Evolutionary conservation across 2,329 filamentous ascomycete genomes (phyloP).

Genomic region (Fusarium oxysporum): DNA sequence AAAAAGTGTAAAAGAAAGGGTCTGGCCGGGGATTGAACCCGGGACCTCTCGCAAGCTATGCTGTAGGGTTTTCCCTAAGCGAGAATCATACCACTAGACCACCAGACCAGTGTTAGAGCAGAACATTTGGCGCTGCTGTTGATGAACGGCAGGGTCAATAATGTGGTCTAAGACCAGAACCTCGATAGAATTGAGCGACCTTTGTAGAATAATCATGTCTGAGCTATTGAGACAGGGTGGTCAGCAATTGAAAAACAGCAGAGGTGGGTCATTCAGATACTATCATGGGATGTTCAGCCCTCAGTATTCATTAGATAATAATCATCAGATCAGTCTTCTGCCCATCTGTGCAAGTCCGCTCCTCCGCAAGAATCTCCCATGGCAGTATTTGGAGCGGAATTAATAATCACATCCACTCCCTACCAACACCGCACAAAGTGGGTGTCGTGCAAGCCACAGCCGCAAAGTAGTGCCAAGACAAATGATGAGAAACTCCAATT

Average conservation of each 20-base stretch:
- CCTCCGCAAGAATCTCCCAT: constrained; percentile 24
- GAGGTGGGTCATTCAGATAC: background rate
- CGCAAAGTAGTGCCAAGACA: background rate
- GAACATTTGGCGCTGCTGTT: background rate
- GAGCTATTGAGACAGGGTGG: background rate
- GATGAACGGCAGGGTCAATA: background rate
- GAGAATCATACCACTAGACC: constrained; percentile 79
- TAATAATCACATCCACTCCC: constrained; percentile 37
- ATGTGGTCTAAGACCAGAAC: rapidly evolving
- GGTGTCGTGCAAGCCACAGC: constrained; percentile 35
- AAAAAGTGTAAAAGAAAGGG: constrained; percentile 44
- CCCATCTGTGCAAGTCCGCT: constrained; percentile 39
- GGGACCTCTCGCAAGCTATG: constrained; percentile 58
- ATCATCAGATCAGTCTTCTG: background rate
- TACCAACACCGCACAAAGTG: constrained; percentile 4
- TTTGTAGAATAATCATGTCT: background rate
- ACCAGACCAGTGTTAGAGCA: constrained; percentile 54
- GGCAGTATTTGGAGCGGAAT: constrained; percentile 25
- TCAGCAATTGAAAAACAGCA: background rate
- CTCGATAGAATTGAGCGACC: no score
- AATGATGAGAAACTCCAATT: constrained; percentile 36
- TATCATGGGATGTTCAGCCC: background rate
- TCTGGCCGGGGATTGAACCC: constrained; percentile 61
- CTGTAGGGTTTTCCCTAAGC: constrained; percentile 68
- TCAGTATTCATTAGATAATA: background rate